These are phyloP conservation scores for Lumnitzera littorea DNA, from an alignment of 345 rosid genomes.

Conservation along the genomic window DNA sequence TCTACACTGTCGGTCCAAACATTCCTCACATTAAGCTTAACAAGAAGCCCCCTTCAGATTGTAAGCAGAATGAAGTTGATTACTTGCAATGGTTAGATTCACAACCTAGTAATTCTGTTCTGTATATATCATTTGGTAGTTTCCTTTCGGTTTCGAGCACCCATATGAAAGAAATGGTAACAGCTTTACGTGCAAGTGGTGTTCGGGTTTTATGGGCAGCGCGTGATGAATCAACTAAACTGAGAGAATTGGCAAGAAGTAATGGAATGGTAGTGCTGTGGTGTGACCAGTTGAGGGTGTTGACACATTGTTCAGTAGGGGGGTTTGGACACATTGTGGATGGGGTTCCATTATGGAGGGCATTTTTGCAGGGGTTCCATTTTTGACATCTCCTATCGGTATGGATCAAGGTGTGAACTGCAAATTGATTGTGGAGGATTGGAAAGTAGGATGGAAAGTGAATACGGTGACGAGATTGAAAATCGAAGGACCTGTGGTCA, in stretches of 20 bases:
- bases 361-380: constrained; percentile 15
- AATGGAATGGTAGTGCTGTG: constrained; percentile 34
- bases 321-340: constrained; percentile 33
- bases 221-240: constrained; percentile 6
- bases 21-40: constrained; percentile 25
- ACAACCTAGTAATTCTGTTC: constrained; percentile 26
- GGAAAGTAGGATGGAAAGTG: constrained; percentile 24
- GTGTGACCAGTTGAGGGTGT: constrained; percentile 45
- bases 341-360: constrained; percentile 24
- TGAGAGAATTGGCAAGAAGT: constrained; percentile 1
- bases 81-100: constrained; percentile 26
- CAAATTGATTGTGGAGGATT: constrained; percentile 16
- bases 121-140: constrained; percentile 38
- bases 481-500: constrained; percentile 4
- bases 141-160: constrained; percentile 22
- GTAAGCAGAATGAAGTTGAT: background rate
- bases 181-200: constrained; percentile 20
- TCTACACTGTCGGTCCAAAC: constrained; percentile 35
- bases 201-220: constrained; percentile 32
- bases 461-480: constrained; percentile 1
- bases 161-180: constrained; percentile 30
- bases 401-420: constrained; percentile 19
- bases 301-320: constrained; percentile 19
- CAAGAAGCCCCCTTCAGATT: background rate
- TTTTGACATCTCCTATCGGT: constrained; percentile 16